Evolutionary conservation across 2,329 filamentous ascomycete genomes (phyloP).

Genomic region (Colletotrichum sp.): DNA sequence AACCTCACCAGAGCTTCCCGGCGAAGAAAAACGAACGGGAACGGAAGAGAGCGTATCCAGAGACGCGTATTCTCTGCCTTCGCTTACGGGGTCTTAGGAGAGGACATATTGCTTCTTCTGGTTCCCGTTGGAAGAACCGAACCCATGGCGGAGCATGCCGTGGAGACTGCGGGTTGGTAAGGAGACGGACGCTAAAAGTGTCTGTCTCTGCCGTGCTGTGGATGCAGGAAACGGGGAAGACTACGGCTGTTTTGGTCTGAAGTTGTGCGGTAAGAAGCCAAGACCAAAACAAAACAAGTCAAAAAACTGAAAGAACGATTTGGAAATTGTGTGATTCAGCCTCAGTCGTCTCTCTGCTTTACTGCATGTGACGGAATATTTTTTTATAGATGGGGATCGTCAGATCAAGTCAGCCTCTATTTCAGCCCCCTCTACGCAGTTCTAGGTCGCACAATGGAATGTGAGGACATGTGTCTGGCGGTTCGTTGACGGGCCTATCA

Average conservation of each 20-base stretch:
- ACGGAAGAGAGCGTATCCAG: not conserved
- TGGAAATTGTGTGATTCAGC: not conserved
- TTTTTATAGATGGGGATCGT: not conserved
- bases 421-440: not conserved
- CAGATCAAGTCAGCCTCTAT: not conserved
- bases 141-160: conserved; percentile 1
- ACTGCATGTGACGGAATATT: not conserved
- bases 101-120: not conserved
- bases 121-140: not conserved
- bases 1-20: not conserved
- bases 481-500: conserved; percentile 13
- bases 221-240: not conserved
- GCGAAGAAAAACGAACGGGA: not conserved
- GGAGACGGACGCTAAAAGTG: not conserved
- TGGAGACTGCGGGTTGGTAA: not conserved
- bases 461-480: not conserved
- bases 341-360: not conserved
- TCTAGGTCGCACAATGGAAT: not conserved
- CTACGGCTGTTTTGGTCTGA: not conserved
- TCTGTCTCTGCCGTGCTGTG: not conserved
- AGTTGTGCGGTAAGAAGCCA: not conserved
- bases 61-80: conserved; percentile 14
- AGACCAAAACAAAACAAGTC: not conserved
- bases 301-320: not conserved
- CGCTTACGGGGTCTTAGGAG: not conserved